Evolutionary conservation across 2,329 filamentous ascomycete species (phyloP), one percentile per base, ranked within the genome.

Genomic region (Zopfia rhizophila): DNA sequence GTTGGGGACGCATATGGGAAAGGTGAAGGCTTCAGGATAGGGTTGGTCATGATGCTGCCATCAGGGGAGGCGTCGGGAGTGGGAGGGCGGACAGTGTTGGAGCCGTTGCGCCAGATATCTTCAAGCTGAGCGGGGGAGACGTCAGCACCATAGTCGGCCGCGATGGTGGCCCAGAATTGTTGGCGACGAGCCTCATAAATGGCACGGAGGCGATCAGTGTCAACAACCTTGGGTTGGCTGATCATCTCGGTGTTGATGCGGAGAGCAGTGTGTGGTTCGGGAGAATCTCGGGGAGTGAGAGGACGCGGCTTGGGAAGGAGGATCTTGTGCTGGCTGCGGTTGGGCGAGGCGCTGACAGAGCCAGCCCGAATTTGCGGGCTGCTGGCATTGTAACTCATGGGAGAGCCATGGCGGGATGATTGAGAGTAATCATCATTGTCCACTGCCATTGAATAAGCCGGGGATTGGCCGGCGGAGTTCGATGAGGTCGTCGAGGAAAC

Each of bases 81-180:
- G 16, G 68, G 69, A 40, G 68, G 69, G 38, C 63, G 70, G 12
- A 68, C 59, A 25, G 56, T 57, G 28, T 50, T 60, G 42, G 62
- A 61, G 28, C 66, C 61, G 32, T 51, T 58, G 49, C 68, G 68
- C 85, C 87, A 91, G n/a, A 86, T 84, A 65, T 87, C 85, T 72
- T 90, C 88, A 14, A 91, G 77, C 23, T 84, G 77, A 11, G 79
- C 77, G 1, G 87, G 82, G 36, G 82, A 85, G 2, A 79, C 78
- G 23, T 84, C 82, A 11, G 75, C 70, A 40, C 88, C 88, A 62
- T 92, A 92, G 60, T 91, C 87, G 18, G 82, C 76, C 21, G 88
- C 88, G 24, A 93, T 81, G 35, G 82, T 79, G 23, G 82, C 78
- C 89, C 89, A 93, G 74, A 93, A 92, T 7, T 82, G 81, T 38